Evolutionary conservation across 257 asterid species (phyloP), one percentile per base, ranked within the genome.

Genomic region (Nicotiana paniculata): DNA sequence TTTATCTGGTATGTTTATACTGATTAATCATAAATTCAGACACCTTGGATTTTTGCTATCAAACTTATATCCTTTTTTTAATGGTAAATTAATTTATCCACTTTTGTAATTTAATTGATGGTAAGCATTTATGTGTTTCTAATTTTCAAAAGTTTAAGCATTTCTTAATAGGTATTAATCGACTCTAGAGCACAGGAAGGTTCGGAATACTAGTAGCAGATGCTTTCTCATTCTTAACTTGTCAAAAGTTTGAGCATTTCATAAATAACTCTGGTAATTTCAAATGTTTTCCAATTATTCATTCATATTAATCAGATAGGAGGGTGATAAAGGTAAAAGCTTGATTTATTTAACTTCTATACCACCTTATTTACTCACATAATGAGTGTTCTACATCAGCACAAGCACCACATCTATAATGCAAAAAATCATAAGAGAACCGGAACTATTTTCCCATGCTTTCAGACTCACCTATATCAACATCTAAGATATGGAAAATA

Each of bases 391-490:
- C 67, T 39, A 24, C 79, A 55, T 55, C 63, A 54, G 64, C 81
- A 74, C 81, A 82, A 33, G 55, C 81, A 59, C 81, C 84, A 75
- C 43, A 46, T 32, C 63, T 26, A 62, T 74, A 77, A 74, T 74
- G 79, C 51, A 62, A 75, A 72, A 79, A 82, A 53, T 70, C 86
- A 81, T 26, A 81, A 81, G 84, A 78, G 67, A 83, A 85, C 86
- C 77, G 82, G 72, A 83, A 66, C 32, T 39, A 83, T 68, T 82
- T 66, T 83, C 82, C 35, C 18, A 68, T 88, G 84, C 88, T 63
- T 89, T 9, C 90, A 84, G 80, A 84, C 85, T 58, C 84, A 86
- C 82, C 88, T 90, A 82, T 82, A 89, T 83, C 86, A 84, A 82
- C 74, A 83, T 82, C 90, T 89, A 85, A 69, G 84, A 86, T 80